Conservation (phyloP, 2,329 filamentous ascomycete genomes). For the Xylaria sp. region DNA sequence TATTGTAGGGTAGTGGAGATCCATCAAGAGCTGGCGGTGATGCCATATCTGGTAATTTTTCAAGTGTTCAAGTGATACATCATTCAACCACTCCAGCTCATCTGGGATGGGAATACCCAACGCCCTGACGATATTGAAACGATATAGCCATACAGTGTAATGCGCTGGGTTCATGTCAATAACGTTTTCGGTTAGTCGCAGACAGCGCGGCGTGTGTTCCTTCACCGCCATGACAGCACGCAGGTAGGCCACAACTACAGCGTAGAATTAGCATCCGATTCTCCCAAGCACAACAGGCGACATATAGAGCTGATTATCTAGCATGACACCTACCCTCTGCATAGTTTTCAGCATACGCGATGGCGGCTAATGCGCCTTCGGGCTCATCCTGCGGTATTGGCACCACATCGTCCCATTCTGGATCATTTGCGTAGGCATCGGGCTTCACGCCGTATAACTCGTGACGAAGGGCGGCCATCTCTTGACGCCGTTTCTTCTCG, state of each 20-base stretch:
- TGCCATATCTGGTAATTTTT: constrained; percentile 99
- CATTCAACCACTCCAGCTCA: constrained; percentile 88
- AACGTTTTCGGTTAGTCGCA: constrained; percentile 86
- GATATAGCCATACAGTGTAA: constrained; percentile 98
- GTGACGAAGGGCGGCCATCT: constrained; percentile 62
- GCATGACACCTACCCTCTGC: constrained; percentile 69
- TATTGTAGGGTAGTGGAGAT: constrained; percentile 68
- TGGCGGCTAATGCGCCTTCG: constrained; percentile 85
- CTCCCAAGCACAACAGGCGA: background rate
- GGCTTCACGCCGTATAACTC: constrained; percentile 61
- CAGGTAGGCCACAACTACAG: constrained; percentile 84
- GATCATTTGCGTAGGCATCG: constrained; percentile 69
- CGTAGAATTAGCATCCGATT: constrained; percentile 24
- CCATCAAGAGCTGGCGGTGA: constrained; percentile 73
- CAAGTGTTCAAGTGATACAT: constrained; percentile 81
- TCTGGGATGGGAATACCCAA: constrained; percentile 72
- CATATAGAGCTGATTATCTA: background rate
- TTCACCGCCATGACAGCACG: constrained; percentile 91
- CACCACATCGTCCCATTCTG: constrained; percentile 83
- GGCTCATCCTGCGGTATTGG: constrained; percentile 88
- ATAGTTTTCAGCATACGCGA: constrained; percentile 91
- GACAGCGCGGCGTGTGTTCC: constrained; percentile 81
- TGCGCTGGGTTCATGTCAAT: constrained; percentile 95
- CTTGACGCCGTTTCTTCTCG: constrained; percentile 59
- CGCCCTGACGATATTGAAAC: constrained; percentile 78